Conservation (phyloP, 2,329 filamentous ascomycete species). For the Teratosphaeria zuluensis region DNA sequence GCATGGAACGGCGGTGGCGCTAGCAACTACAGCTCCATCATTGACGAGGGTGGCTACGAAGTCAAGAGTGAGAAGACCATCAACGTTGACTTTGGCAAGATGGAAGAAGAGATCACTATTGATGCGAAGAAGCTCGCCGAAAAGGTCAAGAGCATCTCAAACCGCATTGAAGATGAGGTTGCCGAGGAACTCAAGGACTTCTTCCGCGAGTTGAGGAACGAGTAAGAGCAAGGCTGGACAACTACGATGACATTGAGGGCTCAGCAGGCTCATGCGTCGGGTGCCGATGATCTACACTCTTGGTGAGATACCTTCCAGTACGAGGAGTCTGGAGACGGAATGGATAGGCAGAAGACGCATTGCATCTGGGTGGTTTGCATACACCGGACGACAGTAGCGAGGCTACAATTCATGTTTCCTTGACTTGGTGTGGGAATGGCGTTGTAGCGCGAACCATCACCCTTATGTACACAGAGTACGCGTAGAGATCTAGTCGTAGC, state of each 20-base stretch:
- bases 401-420: background rate
- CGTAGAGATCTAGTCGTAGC: background rate
- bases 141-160: slow-evolving; percentile 34
- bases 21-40: slow-evolving; percentile 62
- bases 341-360: background rate
- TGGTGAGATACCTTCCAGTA: background rate
- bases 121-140: slow-evolving; percentile 25
- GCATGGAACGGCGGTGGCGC: slow-evolving; percentile 98
- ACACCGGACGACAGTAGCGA: background rate
- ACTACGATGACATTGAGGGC: background rate
- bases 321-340: background rate
- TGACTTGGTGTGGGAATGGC: background rate
- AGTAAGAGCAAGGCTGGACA: background rate
- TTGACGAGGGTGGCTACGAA: slow-evolving; percentile 29
- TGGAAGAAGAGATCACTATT: slow-evolving; percentile 36
- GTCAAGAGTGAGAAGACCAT: slow-evolving; percentile 16
- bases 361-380: background rate
- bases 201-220: slow-evolving; percentile 4
- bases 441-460: background rate
- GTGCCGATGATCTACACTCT: background rate
- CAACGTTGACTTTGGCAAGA: slow-evolving; percentile 27
- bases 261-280: background rate
- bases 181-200: slow-evolving; percentile 9
- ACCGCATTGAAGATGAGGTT: slow-evolving; percentile 34
- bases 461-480: background rate